These are phyloP conservation scores for Nemania diffusa DNA, from an alignment of 2,329 filamentous ascomycete species.

Conservation along the genomic window DNA sequence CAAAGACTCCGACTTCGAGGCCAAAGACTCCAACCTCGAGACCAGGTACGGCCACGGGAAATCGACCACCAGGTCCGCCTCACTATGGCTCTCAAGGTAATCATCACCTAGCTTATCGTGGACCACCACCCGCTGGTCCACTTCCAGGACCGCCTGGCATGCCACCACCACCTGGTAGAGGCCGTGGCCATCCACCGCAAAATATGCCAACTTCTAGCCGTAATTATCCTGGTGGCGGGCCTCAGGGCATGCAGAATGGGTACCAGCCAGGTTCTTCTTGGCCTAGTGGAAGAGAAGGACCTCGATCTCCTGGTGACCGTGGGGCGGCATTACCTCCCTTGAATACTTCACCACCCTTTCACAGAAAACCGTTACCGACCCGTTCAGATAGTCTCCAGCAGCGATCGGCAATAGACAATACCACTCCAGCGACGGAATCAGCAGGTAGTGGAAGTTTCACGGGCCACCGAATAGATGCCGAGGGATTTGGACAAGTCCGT, in stretches of 20 bases:
- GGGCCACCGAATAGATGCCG: conserved; percentile 57
- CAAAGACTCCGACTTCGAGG: conserved; percentile 44
- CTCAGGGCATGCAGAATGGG: conserved; percentile 44
- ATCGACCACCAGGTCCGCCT: conserved; percentile 41
- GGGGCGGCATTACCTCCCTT: conserved; percentile 43
- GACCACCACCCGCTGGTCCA: conserved; percentile 46
- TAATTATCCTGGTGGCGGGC: conserved; percentile 44
- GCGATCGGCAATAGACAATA: conserved; percentile 54
- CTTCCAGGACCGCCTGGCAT: conserved; percentile 39
- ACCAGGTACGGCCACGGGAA: conserved; percentile 45
- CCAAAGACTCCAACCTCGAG: conserved; percentile 40
- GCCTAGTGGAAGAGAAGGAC: conserved; percentile 38
- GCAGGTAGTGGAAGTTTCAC: conserved; percentile 55
- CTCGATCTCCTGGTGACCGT: conserved; percentile 38
- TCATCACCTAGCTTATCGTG: conserved; percentile 47
- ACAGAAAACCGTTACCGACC: conserved; percentile 64
- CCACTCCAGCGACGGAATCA: conserved; percentile 50
- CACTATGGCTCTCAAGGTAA: conserved; percentile 42
- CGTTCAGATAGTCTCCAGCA: conserved; percentile 51
- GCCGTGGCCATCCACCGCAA: conserved; percentile 43
- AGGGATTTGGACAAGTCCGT: conserved; percentile 60
- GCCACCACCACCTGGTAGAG: conserved; percentile 42
- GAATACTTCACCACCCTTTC: conserved; percentile 56
- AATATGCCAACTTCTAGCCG: conserved; percentile 46
- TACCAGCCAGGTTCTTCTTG: conserved; percentile 42